Evolutionary conservation across 73 alveolate species (phyloP), one percentile per base, ranked within the genome.

Genomic region (Effrenium voratum): DNA sequence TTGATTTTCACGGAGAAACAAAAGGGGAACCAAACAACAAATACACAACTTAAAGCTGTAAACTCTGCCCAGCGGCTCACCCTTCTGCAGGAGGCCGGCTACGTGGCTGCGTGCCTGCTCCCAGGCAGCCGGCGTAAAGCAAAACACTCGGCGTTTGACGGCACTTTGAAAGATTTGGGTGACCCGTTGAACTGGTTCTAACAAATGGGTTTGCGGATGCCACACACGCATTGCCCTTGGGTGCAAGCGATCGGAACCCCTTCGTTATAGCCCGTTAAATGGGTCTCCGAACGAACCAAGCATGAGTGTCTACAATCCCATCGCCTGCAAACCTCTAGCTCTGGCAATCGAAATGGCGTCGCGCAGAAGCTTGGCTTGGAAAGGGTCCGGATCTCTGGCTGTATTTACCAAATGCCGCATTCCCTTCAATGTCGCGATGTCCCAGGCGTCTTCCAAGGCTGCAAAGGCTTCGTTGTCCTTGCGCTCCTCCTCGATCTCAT

Each of bases 401-500:
- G n/a, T 70, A 34, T 60, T n/a, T 45, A 90, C 87, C 76, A 90
- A 47, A 70, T 90, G 97, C 43, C 97, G 86, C 97, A 90, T 90
- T 13, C 97, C 97, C 38, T 90, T 90, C 55, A 90, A 75, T 44
- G 88, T 68, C 5, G 97, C 97, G 59, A 90, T 46, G 76, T 90
- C 97, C 97, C 97, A 90, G 34, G 97, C 97, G 46, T 90, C 97
- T n/a, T 60, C 86, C 28, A 90, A 43, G 13, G 97, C 86, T 15
- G 59, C 55, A 19, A 75, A 44, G 60, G 97, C 97, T 68, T 68
- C 97, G 43, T 90, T 90, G 59, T 90, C 97, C 36, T 36, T 68
- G 41, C 97, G 86, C 43, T 90, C 97, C 57, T 90, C 97, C 49
- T 90, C 97, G 57, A 90, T 90, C 76, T 90, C 97, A 30, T 90